Percentiles rank a stretch among this genome's conserved stretches.
phyloP scores from a whole-genome alignment of 2,329 filamentous ascomycete genomes.

The Aspergillus nomiae region DNA sequence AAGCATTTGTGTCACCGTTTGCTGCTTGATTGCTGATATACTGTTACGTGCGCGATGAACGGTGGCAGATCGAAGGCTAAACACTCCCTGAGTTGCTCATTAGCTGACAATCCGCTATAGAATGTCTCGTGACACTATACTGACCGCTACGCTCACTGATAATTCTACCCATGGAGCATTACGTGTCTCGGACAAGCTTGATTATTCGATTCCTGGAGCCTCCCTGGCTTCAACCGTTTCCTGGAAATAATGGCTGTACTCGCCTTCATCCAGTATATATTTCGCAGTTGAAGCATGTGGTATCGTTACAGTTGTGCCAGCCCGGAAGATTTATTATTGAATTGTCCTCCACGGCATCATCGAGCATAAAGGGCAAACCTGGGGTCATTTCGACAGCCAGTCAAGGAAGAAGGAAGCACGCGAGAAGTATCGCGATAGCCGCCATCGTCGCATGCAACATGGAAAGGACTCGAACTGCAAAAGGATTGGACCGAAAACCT shows the following conservation, averaged over 20 bases:
- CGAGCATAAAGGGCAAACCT: neutral
- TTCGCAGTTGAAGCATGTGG: neutral
- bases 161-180: neutral
- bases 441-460: neutral
- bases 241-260: neutral
- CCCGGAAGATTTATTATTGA: neutral
- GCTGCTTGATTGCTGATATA: conserved; percentile 40
- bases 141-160: neutral
- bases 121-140: neutral
- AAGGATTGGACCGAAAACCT: neutral
- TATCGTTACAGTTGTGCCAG: neutral
- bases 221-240: neutral
- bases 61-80: conserved; percentile 17
- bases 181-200: neutral
- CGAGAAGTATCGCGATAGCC: neutral
- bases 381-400: neutral
- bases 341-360: neutral
- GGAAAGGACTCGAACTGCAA: neutral
- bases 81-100: neutral
- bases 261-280: neutral
- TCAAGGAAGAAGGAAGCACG: neutral
- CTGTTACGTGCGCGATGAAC: conserved; percentile 36
- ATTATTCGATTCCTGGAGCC: neutral
- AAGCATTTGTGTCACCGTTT: conserved; percentile 51
- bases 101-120: neutral